Percentiles rank a stretch among this genome's conserved stretches.
phyloP scores from a whole-genome alignment of 257 asterid genomes.

The Apocynum venetum region DNA sequence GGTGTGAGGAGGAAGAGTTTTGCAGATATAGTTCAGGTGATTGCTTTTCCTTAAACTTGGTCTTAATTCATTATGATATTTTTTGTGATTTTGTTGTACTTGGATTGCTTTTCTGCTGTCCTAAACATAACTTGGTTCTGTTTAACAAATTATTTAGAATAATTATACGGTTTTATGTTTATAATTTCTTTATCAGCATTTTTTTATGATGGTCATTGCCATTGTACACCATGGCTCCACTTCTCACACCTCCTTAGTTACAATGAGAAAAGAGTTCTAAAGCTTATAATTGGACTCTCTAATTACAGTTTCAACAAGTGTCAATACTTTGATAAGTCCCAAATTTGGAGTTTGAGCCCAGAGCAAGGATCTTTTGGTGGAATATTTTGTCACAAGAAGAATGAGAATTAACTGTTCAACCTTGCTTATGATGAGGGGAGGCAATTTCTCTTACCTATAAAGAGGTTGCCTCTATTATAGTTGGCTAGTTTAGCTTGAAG shows the following conservation, averaged over 20 bases:
- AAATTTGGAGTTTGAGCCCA: neutral
- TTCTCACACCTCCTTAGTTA: neutral
- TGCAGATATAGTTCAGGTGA: slow-evolving; percentile 86
- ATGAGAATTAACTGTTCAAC: neutral
- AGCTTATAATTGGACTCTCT: neutral
- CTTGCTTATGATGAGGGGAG: neutral
- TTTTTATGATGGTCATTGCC: neutral
- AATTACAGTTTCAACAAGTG: neutral
- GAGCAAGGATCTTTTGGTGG: neutral
- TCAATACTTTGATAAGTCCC: neutral
- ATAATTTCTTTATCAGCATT: neutral
- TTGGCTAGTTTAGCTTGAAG: neutral
- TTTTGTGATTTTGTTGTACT: neutral
- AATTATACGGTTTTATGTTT: neutral
- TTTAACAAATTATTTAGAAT: neutral
- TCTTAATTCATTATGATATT: neutral
- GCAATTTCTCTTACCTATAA: neutral
- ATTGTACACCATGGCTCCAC: neutral
- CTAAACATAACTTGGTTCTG: neutral
- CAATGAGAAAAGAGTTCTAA: neutral
- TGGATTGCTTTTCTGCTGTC: neutral
- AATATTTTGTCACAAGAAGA: neutral
- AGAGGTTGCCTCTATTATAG: neutral
- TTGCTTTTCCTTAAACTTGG: slow-evolving; percentile 3
- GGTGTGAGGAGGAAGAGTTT: slow-evolving; percentile 71